These are phyloP conservation scores for Gossypium thurberi DNA, from an alignment of 345 rosid genomes.

Conservation along the genomic window DNA sequence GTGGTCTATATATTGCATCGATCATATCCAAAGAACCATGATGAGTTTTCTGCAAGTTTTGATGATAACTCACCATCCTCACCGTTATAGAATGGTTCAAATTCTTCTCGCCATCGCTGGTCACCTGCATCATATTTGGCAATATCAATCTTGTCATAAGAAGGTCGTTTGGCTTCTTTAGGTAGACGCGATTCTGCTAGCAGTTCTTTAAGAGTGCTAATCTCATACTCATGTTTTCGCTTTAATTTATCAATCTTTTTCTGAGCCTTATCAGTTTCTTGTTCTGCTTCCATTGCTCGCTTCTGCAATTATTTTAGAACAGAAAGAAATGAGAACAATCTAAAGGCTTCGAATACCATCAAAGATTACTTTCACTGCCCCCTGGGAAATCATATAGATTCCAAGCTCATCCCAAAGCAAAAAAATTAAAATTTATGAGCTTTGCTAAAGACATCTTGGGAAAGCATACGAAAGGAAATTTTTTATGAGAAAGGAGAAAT, in stretches of 20 bases:
- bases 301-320: conserved; percentile 34
- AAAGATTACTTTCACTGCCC: background rate
- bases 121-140: conserved; percentile 46
- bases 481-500: background rate
- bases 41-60: conserved; percentile 51
- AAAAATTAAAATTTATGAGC: too few relatives aligned
- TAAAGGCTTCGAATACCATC: background rate
- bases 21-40: conserved; percentile 87
- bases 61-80: conserved; percentile 48
- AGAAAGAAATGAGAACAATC: background rate
- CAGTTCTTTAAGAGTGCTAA: conserved; percentile 27
- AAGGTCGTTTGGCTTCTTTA: conserved; percentile 33
- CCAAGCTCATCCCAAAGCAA: too few relatives aligned
- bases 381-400: background rate
- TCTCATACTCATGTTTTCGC: conserved; percentile 44
- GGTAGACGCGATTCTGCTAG: conserved; percentile 44
- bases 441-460: background rate
- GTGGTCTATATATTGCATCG: conserved; percentile 73
- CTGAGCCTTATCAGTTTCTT: conserved; percentile 48
- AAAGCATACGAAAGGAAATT: background rate
- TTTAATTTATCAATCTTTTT: conserved; percentile 45
- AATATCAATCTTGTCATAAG: conserved; percentile 25
- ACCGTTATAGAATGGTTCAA: conserved; percentile 42
- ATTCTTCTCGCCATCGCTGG: conserved; percentile 71
- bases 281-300: conserved; percentile 35